Percentiles rank a stretch among this genome's conserved stretches.
phyloP scores from a whole-genome alignment of 306 rosid genomes.

The Alnus rubra region DNA sequence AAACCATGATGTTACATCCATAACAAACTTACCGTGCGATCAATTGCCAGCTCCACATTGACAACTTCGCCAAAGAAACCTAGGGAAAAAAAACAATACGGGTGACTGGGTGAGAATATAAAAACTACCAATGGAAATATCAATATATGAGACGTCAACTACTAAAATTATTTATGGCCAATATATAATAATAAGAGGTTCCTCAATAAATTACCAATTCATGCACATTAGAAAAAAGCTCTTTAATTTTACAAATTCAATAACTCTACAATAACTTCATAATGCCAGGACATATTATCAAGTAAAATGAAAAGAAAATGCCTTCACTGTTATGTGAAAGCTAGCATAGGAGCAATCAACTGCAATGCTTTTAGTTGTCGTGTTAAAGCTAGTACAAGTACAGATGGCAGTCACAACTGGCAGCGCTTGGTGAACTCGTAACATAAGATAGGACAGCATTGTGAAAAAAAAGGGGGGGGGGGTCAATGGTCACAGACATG shows the following conservation, averaged over 20 bases:
- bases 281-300: not conserved
- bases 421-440: not conserved
- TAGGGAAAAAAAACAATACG: conserved; percentile 11
- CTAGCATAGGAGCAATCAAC: not conserved
- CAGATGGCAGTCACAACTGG: not conserved
- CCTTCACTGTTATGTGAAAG: not conserved
- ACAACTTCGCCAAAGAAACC: conserved; percentile 91
- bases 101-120: not conserved
- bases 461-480: not conserved
- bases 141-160: conserved; percentile 7
- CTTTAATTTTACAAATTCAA: not conserved
- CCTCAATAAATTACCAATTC: conserved; percentile 6
- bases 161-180: not conserved
- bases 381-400: not conserved
- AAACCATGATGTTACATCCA: conserved; percentile 14
- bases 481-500: not conserved
- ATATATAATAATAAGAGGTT: not conserved
- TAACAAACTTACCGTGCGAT: conserved; percentile 69
- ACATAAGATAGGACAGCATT: not conserved
- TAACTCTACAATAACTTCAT: not conserved
- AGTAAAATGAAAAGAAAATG: not conserved
- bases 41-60: conserved; percentile 92
- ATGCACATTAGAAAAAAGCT: conserved; percentile 8
- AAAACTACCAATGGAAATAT: not conserved
- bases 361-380: not conserved